phyloP scores from a whole-genome alignment of 2,329 filamentous ascomycete species.

The Colletotrichum phormii region DNA sequence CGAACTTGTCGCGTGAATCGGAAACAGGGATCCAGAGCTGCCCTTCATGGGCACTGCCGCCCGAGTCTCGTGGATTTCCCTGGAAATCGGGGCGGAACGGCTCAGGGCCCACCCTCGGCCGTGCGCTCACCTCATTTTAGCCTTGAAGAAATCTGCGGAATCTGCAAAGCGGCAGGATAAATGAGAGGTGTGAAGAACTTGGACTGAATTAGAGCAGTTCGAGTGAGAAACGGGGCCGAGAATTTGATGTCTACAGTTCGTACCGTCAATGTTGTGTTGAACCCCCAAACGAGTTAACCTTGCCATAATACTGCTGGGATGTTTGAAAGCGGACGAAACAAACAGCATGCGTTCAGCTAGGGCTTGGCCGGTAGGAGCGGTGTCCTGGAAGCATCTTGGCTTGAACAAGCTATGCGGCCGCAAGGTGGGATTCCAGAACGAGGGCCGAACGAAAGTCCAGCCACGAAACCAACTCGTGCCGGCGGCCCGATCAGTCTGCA shows the following conservation, averaged over 20 bases:
- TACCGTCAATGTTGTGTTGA: neutral
- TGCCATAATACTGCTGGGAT: neutral
- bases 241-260: neutral
- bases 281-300: neutral
- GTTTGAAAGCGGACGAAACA: neutral
- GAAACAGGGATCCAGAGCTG: slow-evolving; percentile 12
- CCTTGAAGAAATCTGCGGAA: neutral
- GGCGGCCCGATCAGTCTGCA: neutral
- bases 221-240: neutral
- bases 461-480: neutral
- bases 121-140: neutral
- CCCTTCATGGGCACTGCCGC: neutral
- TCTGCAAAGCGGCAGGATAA: neutral
- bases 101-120: neutral
- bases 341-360: slow-evolving; percentile 6
- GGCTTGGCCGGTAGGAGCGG: neutral
- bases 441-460: neutral
- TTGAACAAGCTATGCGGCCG: neutral
- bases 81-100: neutral
- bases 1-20: slow-evolving; percentile 22
- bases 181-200: neutral
- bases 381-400: neutral
- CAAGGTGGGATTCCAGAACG: neutral
- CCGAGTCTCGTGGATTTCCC: neutral
- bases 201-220: neutral